phyloP scores from a whole-genome alignment of 768 basidiomycete species.

The Cystofilobasidium ferigula region DNA sequence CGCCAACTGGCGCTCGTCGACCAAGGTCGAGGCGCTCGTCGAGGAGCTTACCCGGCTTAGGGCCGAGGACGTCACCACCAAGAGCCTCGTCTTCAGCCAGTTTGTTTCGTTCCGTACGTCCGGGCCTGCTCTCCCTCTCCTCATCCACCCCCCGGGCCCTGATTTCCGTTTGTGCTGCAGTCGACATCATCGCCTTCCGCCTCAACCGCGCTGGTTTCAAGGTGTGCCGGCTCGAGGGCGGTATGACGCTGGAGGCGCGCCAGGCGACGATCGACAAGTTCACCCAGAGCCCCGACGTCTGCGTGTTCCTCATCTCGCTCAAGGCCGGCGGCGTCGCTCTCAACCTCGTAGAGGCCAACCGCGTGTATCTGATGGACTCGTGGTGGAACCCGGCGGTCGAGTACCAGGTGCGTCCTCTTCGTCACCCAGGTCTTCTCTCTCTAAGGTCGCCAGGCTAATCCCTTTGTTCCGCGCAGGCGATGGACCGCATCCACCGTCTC shows the following conservation, averaged over 20 bases:
- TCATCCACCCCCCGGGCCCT: conserved; percentile 7
- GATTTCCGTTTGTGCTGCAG: conserved; percentile 39
- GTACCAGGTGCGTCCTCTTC: conserved; percentile 29
- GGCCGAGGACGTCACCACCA: conserved; percentile 74
- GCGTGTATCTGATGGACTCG: conserved; percentile 25
- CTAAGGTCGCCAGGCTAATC: not conserved
- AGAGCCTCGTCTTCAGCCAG: conserved; percentile 93
- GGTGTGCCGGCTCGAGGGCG: conserved; percentile 89
- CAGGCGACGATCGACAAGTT: conserved; percentile 20
- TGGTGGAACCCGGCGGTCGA: conserved; percentile 85
- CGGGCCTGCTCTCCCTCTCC: not conserved
- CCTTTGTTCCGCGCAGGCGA: conserved; percentile 58
- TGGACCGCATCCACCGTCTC: conserved; percentile 92
- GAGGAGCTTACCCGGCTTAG: conserved; percentile 84
- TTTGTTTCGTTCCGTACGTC: conserved; percentile 53
- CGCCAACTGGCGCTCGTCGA: conserved; percentile 84
- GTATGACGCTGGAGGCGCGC: conserved; percentile 71
- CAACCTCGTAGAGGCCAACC: conserved; percentile 23
- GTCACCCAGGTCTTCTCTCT: not conserved
- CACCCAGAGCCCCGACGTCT: conserved; percentile 84
- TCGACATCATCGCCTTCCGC: conserved; percentile 81
- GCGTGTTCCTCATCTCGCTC: conserved; percentile 86
- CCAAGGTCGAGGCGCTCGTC: conserved; percentile 90
- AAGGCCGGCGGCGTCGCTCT: conserved; percentile 33
- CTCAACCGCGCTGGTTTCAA: conserved; percentile 71